Evolutionary conservation across 225 moss, liverwort and hornwort genomes (phyloP).

Genomic region (Rhytidiadelphus loreus): DNA sequence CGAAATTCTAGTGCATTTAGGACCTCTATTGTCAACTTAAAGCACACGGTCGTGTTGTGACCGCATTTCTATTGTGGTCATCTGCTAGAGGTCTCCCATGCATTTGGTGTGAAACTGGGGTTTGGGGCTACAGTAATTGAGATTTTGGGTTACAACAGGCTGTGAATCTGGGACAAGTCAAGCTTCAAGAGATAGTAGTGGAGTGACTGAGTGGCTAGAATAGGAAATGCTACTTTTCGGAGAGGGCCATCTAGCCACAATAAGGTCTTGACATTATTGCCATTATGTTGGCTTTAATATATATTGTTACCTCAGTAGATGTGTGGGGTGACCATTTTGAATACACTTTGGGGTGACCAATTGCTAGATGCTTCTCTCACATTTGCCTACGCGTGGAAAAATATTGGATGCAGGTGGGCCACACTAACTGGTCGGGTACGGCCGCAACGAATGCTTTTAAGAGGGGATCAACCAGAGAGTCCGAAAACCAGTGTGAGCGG

Average conservation of each 20-base stretch:
- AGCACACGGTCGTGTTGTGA: background rate
- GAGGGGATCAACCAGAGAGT: constrained; percentile 23
- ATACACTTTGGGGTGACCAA: background rate
- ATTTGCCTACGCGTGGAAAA: background rate
- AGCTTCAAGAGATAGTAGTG: background rate
- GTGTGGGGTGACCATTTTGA: background rate
- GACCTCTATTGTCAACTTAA: background rate
- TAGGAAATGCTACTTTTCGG: background rate
- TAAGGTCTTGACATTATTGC: background rate
- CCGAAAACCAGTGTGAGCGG: constrained; percentile 1
- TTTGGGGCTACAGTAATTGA: background rate
- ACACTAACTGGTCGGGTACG: constrained; percentile 88
- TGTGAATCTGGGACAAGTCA: background rate
- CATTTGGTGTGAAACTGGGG: background rate
- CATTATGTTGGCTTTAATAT: background rate
- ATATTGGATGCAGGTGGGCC: constrained; percentile 64
- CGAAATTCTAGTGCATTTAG: background rate
- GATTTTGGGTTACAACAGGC: background rate
- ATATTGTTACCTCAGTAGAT: background rate
- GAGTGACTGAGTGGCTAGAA: background rate
- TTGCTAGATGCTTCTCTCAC: background rate
- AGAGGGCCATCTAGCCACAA: background rate
- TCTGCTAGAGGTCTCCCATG: background rate
- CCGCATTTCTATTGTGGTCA: background rate
- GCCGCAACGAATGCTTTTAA: constrained; percentile 58